Evolutionary conservation across 2,329 filamentous ascomycete species (phyloP).

Genomic region (Ustulina deusta): DNA sequence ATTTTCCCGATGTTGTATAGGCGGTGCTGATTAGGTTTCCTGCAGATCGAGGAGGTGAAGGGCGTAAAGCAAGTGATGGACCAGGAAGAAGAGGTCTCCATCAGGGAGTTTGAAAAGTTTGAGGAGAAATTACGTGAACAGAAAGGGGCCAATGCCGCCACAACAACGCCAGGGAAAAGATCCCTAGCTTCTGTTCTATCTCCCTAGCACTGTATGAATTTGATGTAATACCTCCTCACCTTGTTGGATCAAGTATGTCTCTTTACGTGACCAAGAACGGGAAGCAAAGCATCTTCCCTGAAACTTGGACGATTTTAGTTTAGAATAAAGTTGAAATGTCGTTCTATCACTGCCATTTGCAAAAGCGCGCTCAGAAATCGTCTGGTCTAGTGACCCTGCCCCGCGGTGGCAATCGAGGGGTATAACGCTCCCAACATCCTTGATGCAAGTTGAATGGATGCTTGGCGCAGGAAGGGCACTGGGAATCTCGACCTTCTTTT

Average conservation of each 20-base stretch:
- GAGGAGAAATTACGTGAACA: constrained; percentile 81
- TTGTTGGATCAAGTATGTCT: constrained; percentile 17
- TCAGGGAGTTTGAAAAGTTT: constrained; percentile 92
- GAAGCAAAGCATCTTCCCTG: constrained; percentile 17
- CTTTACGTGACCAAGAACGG: constrained; percentile 19
- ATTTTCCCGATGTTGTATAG: background rate
- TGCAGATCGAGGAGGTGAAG: constrained; percentile 92
- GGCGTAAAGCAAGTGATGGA: constrained; percentile 92
- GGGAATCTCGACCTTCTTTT: constrained; percentile 31
- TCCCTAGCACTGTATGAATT: constrained; percentile 28
- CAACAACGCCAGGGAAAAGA: constrained; percentile 55
- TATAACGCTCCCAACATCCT: constrained; percentile 22
- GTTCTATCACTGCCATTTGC: constrained; percentile 2
- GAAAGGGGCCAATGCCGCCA: constrained; percentile 57
- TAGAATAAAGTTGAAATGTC: constrained; percentile 27
- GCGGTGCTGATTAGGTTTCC: constrained; percentile 47
- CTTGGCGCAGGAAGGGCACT: constrained; percentile 33
- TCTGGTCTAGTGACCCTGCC: constrained; percentile 11
- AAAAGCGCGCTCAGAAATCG: background rate
- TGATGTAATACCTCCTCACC: constrained; percentile 26
- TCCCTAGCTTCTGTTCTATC: constrained; percentile 53
- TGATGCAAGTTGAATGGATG: constrained; percentile 29
- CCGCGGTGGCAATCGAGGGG: constrained; percentile 29
- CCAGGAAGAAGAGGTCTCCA: constrained; percentile 87
- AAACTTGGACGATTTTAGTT: constrained; percentile 17